phyloP scores from a whole-genome alignment of 305 asterid species.

The Solanum hybrid region DNA sequence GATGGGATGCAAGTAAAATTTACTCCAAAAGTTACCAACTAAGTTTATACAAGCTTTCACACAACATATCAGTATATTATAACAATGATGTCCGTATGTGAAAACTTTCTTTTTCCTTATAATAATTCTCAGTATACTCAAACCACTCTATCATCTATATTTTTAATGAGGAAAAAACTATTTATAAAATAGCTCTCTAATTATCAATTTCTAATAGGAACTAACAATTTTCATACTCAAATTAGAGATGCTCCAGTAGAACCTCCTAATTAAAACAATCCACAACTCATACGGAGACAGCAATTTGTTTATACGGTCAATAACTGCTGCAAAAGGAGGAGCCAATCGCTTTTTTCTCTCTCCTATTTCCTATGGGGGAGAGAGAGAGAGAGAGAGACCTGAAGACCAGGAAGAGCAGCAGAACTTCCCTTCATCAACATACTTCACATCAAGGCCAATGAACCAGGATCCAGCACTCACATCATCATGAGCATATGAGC shows the following conservation, averaged over 20 bases:
- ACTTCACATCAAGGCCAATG: conserved; percentile 67
- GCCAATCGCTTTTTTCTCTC: background rate
- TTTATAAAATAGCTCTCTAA: background rate
- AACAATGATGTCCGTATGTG: background rate
- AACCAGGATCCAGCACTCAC: conserved; percentile 88
- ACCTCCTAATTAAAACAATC: background rate
- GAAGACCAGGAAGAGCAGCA: conserved; percentile 79
- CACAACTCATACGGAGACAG: background rate
- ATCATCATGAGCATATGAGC: conserved; percentile 70
- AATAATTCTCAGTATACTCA: background rate
- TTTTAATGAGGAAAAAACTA: background rate
- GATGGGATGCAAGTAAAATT: background rate
- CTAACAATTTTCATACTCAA: background rate
- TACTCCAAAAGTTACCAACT: background rate
- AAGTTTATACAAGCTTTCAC: background rate
- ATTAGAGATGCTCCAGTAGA: background rate
- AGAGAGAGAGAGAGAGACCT: conserved; percentile 33
- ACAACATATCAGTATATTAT: background rate
- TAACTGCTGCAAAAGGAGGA: background rate
- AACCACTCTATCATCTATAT: background rate
- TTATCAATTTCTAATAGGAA: background rate
- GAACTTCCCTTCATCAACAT: conserved; percentile 70
- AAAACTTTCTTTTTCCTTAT: background rate
- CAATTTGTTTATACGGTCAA: background rate
- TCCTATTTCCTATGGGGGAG: background rate